Evolutionary conservation across 2,329 filamentous ascomycete genomes (phyloP), one percentile per base, ranked within the genome.

Genomic region (Neodidymelliopsis sp.): DNA sequence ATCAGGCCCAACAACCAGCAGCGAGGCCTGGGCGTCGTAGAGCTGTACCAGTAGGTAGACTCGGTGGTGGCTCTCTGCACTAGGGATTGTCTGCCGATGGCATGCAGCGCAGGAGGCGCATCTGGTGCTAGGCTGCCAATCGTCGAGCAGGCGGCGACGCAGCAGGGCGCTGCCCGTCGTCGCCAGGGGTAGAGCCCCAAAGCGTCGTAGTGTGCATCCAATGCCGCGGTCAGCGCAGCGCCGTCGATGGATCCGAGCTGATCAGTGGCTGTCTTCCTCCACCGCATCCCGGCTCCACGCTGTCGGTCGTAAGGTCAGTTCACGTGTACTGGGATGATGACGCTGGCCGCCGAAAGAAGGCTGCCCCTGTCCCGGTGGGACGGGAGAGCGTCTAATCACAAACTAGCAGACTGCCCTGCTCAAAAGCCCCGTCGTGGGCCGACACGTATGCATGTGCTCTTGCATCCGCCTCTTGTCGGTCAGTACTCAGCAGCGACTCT

Each of bases 251-350:
- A 60, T 54, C 59, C 49, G 57, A 53, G 57, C 49, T 55, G 57
- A 60, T 66, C 63, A 61, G 57, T 60, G 65, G 60, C 58, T 57
- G 56, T 62, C 24, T 31, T 44, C 40, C 58, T 55, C 54, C 56
- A 61, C 60, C 49, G 53, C 48, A 50, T 60, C 58, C 64, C 65
- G 57, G 59, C 30, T 60, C 68, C 68, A 60, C 39, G 16, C 63
- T 60, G 64, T 66, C 68, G 68, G 68, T 40, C 15, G 41, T 22
- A 24, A 49, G 29, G 48, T 59, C 53, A 60, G 57, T 53, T 63
- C 57, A 60, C 51, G 45, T 39, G 53, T 40, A 22, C 38, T 22
- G 41, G 45, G 48, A 47, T 56, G 50, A 59, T 60, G 42, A 41
- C 55, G 43, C 46, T 52, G 44, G 29, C 48, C 53, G 46, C 52